phyloP scores from a whole-genome alignment of 73 alveolate genomes.

The Paramecium bursaria region DNA sequence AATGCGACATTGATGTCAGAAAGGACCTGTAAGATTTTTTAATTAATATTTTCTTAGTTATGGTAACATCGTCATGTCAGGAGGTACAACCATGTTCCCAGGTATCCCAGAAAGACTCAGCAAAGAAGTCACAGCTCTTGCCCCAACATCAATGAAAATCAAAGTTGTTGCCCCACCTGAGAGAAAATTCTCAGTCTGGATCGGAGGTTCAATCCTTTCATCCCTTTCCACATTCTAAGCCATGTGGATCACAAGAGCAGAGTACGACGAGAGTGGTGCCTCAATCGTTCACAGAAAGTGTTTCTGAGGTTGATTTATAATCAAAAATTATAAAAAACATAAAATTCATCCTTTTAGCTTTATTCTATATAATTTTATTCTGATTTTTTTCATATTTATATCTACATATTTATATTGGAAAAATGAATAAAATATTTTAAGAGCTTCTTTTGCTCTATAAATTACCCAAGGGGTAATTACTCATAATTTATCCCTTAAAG shows the following conservation, averaged over 20 bases:
- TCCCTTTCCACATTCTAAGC: slow-evolving; percentile 91
- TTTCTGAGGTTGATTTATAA: slow-evolving; percentile 71
- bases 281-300: slow-evolving; percentile 89
- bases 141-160: slow-evolving; percentile 83
- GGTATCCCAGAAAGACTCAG: slow-evolving; percentile 91
- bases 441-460: too few species aligned
- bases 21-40: slow-evolving; percentile 83
- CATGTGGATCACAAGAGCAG: slow-evolving; percentile 97
- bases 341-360: too few species aligned
- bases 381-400: too few species aligned
- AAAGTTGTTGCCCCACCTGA: slow-evolving; percentile 95
- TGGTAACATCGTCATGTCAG: slow-evolving; percentile 85
- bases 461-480: too few species aligned
- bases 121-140: slow-evolving; percentile 86
- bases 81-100: slow-evolving; percentile 88
- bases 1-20: slow-evolving; percentile 96
- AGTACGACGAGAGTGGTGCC: slow-evolving; percentile 87
- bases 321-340: not conserved
- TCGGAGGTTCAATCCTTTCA: slow-evolving; percentile 95
- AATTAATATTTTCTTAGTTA: slow-evolving; percentile 53
- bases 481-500: too few species aligned
- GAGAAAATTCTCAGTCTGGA: slow-evolving; percentile 97
- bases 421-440: too few species aligned
- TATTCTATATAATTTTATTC: too few species aligned
- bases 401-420: too few species aligned